Evolutionary conservation across 2,329 filamentous ascomycete species (phyloP).

Genomic region (Coniochaeta sp.): DNA sequence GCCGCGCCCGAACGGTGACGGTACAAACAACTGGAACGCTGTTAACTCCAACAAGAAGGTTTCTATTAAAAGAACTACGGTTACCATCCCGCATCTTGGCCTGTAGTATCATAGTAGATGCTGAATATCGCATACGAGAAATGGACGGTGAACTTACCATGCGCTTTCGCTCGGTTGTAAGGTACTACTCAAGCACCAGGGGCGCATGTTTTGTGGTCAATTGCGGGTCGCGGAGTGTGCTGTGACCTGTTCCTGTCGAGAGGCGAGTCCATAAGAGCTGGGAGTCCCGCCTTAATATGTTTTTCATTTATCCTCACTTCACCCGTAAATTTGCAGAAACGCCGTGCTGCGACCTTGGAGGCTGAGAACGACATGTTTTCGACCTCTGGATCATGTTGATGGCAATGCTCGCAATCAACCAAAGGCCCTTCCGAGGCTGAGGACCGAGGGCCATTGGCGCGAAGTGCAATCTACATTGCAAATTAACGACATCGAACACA

Average conservation of each 20-base stretch:
- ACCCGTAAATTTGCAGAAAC: conserved; percentile 29
- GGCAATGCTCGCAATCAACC: not conserved
- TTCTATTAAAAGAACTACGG: conserved; percentile 18
- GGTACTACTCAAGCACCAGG: not conserved
- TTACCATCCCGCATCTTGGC: not conserved
- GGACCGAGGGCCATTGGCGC: conserved; percentile 2
- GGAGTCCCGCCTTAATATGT: conserved; percentile 29
- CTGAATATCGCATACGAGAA: conserved; percentile 6
- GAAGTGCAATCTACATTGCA: conserved; percentile 13
- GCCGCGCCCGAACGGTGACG: conserved; percentile 9
- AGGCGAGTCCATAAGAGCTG: conserved; percentile 18
- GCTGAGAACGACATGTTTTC: conserved; percentile 1
- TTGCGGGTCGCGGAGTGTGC: conserved; percentile 7
- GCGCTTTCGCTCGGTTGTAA: not conserved
- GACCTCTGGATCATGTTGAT: not conserved
- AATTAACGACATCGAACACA: conserved; percentile 15
- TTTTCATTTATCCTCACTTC: conserved; percentile 36
- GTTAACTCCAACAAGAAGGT: not conserved
- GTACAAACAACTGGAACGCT: not conserved
- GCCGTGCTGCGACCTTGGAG: conserved; percentile 10
- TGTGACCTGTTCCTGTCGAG: conserved; percentile 8
- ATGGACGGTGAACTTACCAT: not conserved
- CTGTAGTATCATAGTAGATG: conserved; percentile 4
- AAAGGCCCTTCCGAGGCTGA: conserved; percentile 9
- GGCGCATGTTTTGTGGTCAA: not conserved